A percentile compares a stretch with the other conserved stretches of the same genome.
Conservation (phyloP, 495 filamentous ascomycete genomes). For the Amniculicola lignicola region DNA sequence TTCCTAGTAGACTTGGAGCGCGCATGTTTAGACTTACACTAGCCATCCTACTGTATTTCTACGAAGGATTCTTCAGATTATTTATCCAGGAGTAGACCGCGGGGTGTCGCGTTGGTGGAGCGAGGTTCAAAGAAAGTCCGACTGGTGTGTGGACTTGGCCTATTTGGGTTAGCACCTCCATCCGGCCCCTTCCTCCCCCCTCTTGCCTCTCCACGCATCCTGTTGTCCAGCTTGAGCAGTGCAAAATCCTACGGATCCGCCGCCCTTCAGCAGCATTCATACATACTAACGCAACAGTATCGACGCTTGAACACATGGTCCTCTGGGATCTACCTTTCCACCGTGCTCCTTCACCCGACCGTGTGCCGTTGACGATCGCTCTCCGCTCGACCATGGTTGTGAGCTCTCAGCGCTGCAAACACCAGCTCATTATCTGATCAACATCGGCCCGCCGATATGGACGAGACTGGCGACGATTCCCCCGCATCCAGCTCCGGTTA, state of each 20-base stretch:
- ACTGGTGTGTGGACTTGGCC: too few species aligned
- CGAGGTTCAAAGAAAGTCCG: too few species aligned
- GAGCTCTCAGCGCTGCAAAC: constrained; percentile 3
- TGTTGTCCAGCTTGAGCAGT: too few species aligned
- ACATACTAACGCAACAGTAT: constrained; percentile 31
- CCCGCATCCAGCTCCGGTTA: neutral
- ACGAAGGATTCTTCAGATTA: too few species aligned
- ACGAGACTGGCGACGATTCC: constrained; percentile 1
- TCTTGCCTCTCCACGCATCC: constrained; percentile 4
- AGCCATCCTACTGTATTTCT: too few species aligned
- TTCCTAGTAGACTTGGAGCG: too few species aligned
- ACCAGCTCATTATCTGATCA: constrained; percentile 1
- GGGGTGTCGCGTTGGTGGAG: too few species aligned
- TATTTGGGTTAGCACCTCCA: too few species aligned
- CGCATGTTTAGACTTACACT: too few species aligned
- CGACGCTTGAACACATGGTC: constrained; percentile 6
- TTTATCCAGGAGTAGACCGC: too few species aligned
- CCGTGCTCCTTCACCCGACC: neutral
- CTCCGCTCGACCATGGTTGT: constrained; percentile 20
- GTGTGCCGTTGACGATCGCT: constrained; percentile 27
- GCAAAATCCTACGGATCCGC: constrained; percentile 12
- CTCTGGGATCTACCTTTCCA: neutral
- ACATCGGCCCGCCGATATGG: constrained; percentile 13
- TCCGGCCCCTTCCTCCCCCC: neutral
- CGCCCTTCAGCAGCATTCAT: constrained; percentile 1